These are phyloP conservation scores for Amaranthus cruentus DNA, from an alignment of 148 eudicot species.

Conservation along the genomic window DNA sequence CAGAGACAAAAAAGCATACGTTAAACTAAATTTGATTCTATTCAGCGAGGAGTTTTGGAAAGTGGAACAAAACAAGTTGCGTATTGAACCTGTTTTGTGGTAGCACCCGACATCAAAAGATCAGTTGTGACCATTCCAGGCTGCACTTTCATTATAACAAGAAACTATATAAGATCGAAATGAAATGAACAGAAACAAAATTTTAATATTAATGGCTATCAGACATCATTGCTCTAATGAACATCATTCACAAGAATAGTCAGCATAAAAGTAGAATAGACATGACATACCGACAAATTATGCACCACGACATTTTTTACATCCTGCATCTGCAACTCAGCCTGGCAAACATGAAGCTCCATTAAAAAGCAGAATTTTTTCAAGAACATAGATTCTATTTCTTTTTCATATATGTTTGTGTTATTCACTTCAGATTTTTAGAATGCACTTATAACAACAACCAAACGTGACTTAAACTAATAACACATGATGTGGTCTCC, in stretches of 20 bases:
- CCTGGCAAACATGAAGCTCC: conserved; percentile 35
- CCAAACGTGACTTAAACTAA: background rate
- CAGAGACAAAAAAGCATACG: conserved; percentile 17
- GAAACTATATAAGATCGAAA: background rate
- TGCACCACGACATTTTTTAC: conserved; percentile 81
- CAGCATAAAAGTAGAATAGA: background rate
- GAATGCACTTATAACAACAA: background rate
- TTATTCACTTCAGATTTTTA: background rate
- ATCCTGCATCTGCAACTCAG: conserved; percentile 91
- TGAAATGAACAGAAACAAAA: background rate
- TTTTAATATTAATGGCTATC: background rate
- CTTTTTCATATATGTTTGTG: background rate
- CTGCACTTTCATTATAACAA: conserved; percentile 35
- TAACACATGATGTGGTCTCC: background rate
- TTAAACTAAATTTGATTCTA: background rate
- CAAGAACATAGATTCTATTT: background rate
- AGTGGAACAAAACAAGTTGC: background rate
- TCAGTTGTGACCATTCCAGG: conserved; percentile 99
- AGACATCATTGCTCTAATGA: background rate
- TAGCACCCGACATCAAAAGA: conserved; percentile 96
- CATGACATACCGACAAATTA: conserved; percentile 77
- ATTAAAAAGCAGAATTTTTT: conserved; percentile 2
- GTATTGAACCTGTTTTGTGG: conserved; percentile 70
- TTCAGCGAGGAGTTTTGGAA: background rate
- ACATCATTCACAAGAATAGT: background rate